Evolutionary conservation across 2,329 filamentous ascomycete genomes (phyloP).

Genomic region (Diaporthe sp.): DNA sequence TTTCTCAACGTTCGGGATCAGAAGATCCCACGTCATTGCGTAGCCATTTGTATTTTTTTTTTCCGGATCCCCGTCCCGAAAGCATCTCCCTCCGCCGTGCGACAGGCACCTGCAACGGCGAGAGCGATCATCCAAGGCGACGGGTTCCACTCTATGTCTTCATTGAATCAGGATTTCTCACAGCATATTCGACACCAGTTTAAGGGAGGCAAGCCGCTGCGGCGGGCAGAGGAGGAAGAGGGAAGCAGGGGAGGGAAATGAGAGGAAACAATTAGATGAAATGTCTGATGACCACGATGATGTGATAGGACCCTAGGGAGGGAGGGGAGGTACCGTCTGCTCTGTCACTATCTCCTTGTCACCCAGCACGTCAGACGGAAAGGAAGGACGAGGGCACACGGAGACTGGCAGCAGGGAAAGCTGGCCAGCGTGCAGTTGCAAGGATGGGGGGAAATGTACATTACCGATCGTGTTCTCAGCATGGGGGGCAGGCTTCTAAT

Average conservation of each 20-base stretch:
- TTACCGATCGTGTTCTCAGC: slow-evolving; percentile 15
- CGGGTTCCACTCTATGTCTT: slow-evolving; percentile 8
- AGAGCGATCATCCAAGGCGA: neutral
- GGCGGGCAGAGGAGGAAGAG: neutral
- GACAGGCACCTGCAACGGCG: neutral
- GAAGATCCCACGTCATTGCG: slow-evolving; percentile 12
- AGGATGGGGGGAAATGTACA: slow-evolving; percentile 22
- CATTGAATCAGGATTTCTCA: slow-evolving; percentile 12
- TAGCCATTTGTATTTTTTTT: slow-evolving; percentile 32
- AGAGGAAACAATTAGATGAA: slow-evolving; percentile 21
- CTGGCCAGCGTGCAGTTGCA: neutral
- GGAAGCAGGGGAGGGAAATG: neutral
- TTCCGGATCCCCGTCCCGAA: neutral
- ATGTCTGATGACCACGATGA: slow-evolving; percentile 36
- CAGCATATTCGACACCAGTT: slow-evolving; percentile 23
- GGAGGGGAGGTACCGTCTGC: neutral
- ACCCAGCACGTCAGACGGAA: neutral
- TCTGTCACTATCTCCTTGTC: neutral
- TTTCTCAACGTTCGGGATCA: slow-evolving; percentile 20
- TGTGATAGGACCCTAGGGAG: neutral
- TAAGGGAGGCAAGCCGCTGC: neutral
- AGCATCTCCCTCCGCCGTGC: neutral
- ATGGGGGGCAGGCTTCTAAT: slow-evolving; percentile 31
- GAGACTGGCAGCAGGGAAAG: neutral
- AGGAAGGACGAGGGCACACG: neutral